These are phyloP conservation scores for Pleurotus platypus DNA, from an alignment of 768 basidiomycete species.

Conservation along the genomic window DNA sequence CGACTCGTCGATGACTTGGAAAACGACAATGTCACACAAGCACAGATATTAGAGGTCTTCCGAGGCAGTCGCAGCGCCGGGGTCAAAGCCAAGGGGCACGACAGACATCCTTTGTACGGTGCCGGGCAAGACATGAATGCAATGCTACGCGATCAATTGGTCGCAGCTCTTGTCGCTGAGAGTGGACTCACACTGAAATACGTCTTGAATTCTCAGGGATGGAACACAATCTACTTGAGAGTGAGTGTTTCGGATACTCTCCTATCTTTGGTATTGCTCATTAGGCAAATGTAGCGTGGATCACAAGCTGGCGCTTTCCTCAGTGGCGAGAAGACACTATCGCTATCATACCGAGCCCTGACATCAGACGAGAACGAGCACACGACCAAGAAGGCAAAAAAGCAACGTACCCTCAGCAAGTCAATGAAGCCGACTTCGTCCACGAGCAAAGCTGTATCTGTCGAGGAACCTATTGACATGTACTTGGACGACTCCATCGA, in stretches of 20 bases:
- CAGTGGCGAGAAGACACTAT: slow-evolving; percentile 16
- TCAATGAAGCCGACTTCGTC: slow-evolving; percentile 15
- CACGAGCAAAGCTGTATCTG: slow-evolving; percentile 18
- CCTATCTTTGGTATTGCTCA: no score
- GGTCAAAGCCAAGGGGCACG: slow-evolving; percentile 44
- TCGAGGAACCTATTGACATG: slow-evolving; percentile 30
- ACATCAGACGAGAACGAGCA: slow-evolving; percentile 15
- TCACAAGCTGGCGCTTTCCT: slow-evolving; percentile 25
- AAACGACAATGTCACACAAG: slow-evolving; percentile 47
- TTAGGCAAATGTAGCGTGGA: slow-evolving; percentile 26
- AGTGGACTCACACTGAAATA: slow-evolving; percentile 46
- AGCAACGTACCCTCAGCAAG: slow-evolving; percentile 15
- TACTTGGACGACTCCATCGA: slow-evolving; percentile 24
- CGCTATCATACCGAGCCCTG: slow-evolving; percentile 21
- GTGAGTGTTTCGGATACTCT: slow-evolving; percentile 24
- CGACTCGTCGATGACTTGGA: slow-evolving; percentile 53
- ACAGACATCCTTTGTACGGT: slow-evolving; percentile 49
- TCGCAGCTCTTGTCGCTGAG: slow-evolving; percentile 51
- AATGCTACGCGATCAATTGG: slow-evolving; percentile 61
- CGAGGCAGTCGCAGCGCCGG: slow-evolving; percentile 54
- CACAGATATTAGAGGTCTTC: slow-evolving; percentile 59
- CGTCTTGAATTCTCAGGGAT: slow-evolving; percentile 43
- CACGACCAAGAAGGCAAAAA: slow-evolving; percentile 18
- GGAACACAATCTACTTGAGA: slow-evolving; percentile 48
- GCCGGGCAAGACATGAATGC: slow-evolving; percentile 44